Evolutionary conservation across 441 rosid species (phyloP).

Genomic region (Brassica hybrid): DNA sequence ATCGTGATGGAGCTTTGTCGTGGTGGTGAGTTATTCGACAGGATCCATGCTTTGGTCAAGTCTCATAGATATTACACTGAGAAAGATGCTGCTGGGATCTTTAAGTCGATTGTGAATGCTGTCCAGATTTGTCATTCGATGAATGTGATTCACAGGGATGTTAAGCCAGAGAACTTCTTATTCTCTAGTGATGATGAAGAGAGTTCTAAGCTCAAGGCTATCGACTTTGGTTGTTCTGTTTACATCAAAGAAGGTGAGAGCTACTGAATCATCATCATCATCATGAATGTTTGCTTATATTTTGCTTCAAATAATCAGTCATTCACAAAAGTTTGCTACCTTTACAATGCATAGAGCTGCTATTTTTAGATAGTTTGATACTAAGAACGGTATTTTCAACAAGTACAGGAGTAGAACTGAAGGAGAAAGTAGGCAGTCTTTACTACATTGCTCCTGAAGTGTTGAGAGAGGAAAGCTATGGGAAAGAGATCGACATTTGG

Average conservation of each 20-base stretch:
- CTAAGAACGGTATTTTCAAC: not conserved
- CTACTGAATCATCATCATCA: not conserved
- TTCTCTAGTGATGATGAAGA: constrained; percentile 59
- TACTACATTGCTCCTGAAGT: constrained; percentile 97
- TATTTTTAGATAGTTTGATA: not conserved
- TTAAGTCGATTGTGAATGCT: constrained; percentile 65
- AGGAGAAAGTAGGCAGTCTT: constrained; percentile 76
- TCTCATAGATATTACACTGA: constrained; percentile 73
- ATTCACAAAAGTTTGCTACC: too few species aligned
- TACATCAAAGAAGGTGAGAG: constrained; percentile 75
- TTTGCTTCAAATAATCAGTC: too few species aligned
- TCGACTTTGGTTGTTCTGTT: constrained; percentile 86
- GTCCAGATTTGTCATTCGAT: constrained; percentile 84
- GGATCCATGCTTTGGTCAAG: constrained; percentile 19
- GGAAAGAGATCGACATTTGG: constrained; percentile 94
- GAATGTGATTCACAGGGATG: constrained; percentile 86
- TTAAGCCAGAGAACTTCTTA: constrained; percentile 92
- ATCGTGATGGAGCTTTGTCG: constrained; percentile 38
- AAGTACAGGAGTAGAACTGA: constrained; percentile 60
- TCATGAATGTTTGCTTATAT: too few species aligned
- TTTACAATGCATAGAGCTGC: too few species aligned
- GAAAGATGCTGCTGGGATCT: constrained; percentile 76
- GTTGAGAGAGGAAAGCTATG: constrained; percentile 69
- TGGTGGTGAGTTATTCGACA: constrained; percentile 92
- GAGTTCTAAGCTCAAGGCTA: constrained; percentile 68